Evolutionary conservation across 495 filamentous ascomycete species (phyloP).

Genomic region (Aspergillus olivimuriae): DNA sequence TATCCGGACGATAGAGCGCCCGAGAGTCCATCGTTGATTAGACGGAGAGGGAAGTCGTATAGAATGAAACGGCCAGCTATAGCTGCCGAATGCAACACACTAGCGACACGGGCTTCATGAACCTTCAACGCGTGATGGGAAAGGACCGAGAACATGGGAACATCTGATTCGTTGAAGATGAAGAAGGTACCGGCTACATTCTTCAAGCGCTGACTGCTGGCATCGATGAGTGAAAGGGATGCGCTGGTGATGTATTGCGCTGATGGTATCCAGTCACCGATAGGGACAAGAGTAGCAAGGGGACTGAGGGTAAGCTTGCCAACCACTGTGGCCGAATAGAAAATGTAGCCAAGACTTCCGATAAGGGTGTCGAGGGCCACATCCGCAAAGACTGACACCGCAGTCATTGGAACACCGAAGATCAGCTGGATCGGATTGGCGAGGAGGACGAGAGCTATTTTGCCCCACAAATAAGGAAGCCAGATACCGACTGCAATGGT

Average conservation of each 20-base stretch:
- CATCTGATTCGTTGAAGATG: slow-evolving; percentile 47
- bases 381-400: slow-evolving; percentile 65
- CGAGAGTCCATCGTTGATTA: slow-evolving; percentile 22
- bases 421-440: slow-evolving; percentile 68
- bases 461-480: slow-evolving; percentile 85
- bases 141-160: slow-evolving; percentile 54
- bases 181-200: slow-evolving; percentile 40
- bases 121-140: slow-evolving; percentile 53
- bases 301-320: slow-evolving; percentile 41
- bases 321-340: slow-evolving; percentile 46
- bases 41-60: slow-evolving; percentile 33
- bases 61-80: slow-evolving; percentile 25
- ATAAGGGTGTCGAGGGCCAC: slow-evolving; percentile 58
- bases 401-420: slow-evolving; percentile 62
- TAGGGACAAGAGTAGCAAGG: slow-evolving; percentile 33
- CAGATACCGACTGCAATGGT: slow-evolving; percentile 82
- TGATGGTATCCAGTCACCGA: slow-evolving; percentile 32
- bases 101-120: slow-evolving; percentile 37
- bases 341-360: slow-evolving; percentile 47
- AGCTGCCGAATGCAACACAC: slow-evolving; percentile 16
- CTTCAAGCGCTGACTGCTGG: slow-evolving; percentile 34
- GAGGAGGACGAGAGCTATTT: slow-evolving; percentile 68
- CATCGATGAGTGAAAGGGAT: slow-evolving; percentile 42
- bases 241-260: slow-evolving; percentile 37
- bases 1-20: slow-evolving; percentile 16